phyloP scores from a whole-genome alignment of 129 eudicot genomes.

The Centrapalus pauciflorus region DNA sequence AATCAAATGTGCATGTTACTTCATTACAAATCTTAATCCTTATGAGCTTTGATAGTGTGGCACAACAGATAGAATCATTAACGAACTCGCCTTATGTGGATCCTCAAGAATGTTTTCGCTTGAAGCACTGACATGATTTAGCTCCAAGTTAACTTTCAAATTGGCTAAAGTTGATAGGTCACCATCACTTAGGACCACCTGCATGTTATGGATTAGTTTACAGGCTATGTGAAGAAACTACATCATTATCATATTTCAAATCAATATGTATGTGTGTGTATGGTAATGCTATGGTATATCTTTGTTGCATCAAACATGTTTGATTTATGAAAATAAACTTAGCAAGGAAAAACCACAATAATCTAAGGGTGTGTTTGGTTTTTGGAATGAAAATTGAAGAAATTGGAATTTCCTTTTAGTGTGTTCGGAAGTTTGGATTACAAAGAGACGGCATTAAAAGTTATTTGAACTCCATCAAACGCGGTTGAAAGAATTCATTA shows the following conservation, averaged over 20 bases:
- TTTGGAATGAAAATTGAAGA: too few relatives aligned
- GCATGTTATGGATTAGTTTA: constrained; percentile 18
- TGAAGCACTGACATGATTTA: constrained; percentile 35
- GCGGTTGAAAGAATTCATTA: too few relatives aligned
- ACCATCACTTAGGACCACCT: constrained; percentile 90
- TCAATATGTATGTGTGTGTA: too few relatives aligned
- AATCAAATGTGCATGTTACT: not conserved
- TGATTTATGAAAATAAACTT: too few relatives aligned
- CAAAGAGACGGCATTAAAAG: too few relatives aligned
- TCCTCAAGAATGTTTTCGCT: constrained; percentile 22
- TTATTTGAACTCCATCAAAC: too few relatives aligned
- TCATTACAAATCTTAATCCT: not conserved
- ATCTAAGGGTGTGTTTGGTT: too few relatives aligned
- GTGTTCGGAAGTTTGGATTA: too few relatives aligned
- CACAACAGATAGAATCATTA: not conserved
- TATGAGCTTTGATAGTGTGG: not conserved
- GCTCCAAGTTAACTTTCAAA: constrained; percentile 68
- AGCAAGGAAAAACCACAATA: too few relatives aligned
- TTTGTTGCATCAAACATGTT: too few relatives aligned
- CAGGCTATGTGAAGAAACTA: not conserved
- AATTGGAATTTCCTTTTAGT: too few relatives aligned
- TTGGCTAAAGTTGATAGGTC: constrained; percentile 80
- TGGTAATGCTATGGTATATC: too few relatives aligned
- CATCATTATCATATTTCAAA: not conserved
- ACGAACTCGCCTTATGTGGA: constrained; percentile 35